Base-by-base conservation (phyloP, 441 rosid genomes). In the Euphorbia celastroides region DNA sequence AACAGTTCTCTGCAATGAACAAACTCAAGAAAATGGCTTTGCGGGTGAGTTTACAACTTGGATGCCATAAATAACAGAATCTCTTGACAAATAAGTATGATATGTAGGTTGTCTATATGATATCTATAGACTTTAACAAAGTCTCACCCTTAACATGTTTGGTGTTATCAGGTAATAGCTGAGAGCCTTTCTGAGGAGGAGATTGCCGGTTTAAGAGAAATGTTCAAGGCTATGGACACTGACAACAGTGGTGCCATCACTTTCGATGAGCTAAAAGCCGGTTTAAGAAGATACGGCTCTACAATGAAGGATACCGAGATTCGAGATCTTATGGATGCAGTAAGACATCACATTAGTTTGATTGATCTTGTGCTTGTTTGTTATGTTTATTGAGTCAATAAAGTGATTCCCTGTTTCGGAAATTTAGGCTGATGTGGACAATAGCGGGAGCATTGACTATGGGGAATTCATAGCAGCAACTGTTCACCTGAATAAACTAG, bases 151-250 rank as follows among this genome's bases (percentile, higher is more conserved):
- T 62, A n/a, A 30, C 44, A 9, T 38, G 65, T 58, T 62, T 60
- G 30, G 54, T 69, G 51, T 72, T 22, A 56, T 68, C 82, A 94
- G 99, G 99, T 95, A 26, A 95, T 95, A 81, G 99, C 99, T 41
- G 97, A 95, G 80, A 90, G 99, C 77, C 97, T 95, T 31, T 95
- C 99, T 0, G 99, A 95, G 82, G 99, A 95, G 83, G 99, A 95
- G 82, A 95, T 95, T 78, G 99, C 99, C n/a, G 99, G 98, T 74
- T 72, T 95, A 77, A 81, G 83, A 74, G 97, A 87, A 80, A 92
- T 95, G 97, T 95, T 95, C 75, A 77, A 69, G 67, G 79, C 97
- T 55, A 95, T 95, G 96, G 99, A 95, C 81, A 95, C 98, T 38
- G 98, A 92, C 72, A 88, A 75, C 74, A 95, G 99, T 38, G 99